Percentiles rank a stretch among this genome's conserved stretches.
Evolutionary conservation across 2,329 filamentous ascomycete species (phyloP).

Genomic region (Xylaria digitata): DNA sequence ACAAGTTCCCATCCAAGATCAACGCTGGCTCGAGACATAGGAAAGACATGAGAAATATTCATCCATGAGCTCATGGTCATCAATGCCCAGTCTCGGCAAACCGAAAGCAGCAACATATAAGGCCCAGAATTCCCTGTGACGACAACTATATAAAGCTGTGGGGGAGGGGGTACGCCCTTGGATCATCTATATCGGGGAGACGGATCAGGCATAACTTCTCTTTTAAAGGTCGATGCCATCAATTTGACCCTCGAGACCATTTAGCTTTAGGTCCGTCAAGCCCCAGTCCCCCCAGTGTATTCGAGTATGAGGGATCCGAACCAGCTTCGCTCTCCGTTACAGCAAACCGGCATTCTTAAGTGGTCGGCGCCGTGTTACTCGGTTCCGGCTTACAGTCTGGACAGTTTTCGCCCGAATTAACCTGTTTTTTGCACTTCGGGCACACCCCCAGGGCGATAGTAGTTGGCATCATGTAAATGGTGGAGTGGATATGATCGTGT

Average conservation of each 20-base stretch:
- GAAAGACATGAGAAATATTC: neutral
- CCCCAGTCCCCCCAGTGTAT: no score
- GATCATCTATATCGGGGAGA: neutral
- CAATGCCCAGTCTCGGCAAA: neutral
- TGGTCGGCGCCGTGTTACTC: no score
- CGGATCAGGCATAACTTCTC: neutral
- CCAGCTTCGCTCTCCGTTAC: no score
- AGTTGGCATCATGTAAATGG: neutral
- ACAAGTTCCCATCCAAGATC: neutral
- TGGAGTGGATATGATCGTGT: neutral
- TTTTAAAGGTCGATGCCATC: neutral
- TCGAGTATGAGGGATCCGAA: neutral
- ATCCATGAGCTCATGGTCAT: neutral
- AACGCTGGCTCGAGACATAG: conserved; percentile 11
- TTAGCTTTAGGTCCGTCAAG: no score
- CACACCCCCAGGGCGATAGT: neutral
- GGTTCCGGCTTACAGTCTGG: neutral
- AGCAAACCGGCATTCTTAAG: no score
- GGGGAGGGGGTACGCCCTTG: neutral
- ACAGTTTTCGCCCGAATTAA: neutral
- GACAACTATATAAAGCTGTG: neutral
- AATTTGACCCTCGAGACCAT: neutral
- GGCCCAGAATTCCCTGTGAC: neutral
- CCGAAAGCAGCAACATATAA: neutral
- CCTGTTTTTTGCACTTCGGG: neutral